Percentiles rank a stretch among this genome's conserved stretches.
Conservation (phyloP, 176 grass and related monocot species). For the Musa itinerans region DNA sequence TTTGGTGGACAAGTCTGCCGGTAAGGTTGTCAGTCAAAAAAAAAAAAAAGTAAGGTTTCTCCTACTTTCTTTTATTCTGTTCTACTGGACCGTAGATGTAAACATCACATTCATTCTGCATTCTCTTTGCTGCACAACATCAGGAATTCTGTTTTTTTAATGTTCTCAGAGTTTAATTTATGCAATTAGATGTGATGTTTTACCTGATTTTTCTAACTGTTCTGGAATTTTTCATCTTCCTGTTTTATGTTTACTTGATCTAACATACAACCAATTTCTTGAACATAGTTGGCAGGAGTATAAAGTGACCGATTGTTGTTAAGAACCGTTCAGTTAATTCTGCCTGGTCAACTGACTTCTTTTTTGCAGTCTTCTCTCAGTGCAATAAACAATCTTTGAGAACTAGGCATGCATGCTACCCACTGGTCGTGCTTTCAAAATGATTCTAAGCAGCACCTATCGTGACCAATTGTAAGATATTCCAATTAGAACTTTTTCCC, state of each 20-base stretch:
- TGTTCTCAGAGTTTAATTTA: no score
- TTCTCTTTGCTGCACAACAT: no score
- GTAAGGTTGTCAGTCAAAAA: background rate
- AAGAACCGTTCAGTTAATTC: background rate
- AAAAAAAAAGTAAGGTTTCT: background rate
- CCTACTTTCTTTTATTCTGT: no score
- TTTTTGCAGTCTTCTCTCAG: background rate
- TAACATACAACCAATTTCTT: background rate
- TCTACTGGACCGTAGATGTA: no score
- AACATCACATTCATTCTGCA: no score
- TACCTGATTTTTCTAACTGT: no score
- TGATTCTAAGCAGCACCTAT: no score
- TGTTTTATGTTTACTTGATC: background rate
- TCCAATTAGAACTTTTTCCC: background rate
- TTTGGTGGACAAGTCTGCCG: background rate
- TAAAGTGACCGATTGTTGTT: background rate
- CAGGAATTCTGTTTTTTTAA: no score
- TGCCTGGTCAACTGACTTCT: background rate
- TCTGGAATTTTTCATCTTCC: background rate
- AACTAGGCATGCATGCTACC: background rate
- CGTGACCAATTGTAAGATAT: background rate
- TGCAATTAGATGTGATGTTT: no score
- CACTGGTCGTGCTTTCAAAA: background rate
- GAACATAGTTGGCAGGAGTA: background rate
- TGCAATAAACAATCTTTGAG: background rate